Conservation (phyloP, 2,329 filamentous ascomycete genomes). For the Purpureocillium lavendulum region DNA sequence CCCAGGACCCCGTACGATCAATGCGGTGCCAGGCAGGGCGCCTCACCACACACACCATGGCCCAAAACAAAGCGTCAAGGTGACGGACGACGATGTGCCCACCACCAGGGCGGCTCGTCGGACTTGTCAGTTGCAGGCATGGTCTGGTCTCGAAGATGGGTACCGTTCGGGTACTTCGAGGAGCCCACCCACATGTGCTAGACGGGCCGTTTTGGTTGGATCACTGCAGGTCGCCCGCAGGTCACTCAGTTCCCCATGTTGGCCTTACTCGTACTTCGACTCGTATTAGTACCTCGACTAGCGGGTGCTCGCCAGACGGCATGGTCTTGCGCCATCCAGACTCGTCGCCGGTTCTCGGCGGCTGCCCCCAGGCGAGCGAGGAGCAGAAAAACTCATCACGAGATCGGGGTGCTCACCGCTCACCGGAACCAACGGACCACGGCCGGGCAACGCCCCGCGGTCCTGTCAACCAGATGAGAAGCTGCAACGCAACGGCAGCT, state of each 20-base stretch:
- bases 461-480: too few relatives aligned
- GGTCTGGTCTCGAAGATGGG: not conserved
- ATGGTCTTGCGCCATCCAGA: constrained; percentile 1
- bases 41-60: too few relatives aligned
- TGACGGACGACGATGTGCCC: not conserved
- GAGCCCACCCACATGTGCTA: not conserved
- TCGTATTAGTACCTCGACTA: not conserved
- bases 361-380: not conserved
- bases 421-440: not conserved
- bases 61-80: not conserved
- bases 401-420: not conserved
- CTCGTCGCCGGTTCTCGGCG: constrained; percentile 4
- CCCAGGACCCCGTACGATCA: too few relatives aligned
- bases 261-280: too few relatives aligned
- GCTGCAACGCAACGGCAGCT: too few relatives aligned
- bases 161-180: not conserved
- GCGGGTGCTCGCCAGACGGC: constrained; percentile 1
- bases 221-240: not conserved
- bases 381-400: not conserved
- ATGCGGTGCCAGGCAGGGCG: too few relatives aligned
- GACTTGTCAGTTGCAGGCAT: not conserved
- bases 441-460: too few relatives aligned
- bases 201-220: not conserved
- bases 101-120: not conserved
- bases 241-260: not conserved